These are phyloP conservation scores for Ambrosia trifida DNA, from an alignment of 129 eudicot genomes.

Conservation along the genomic window DNA sequence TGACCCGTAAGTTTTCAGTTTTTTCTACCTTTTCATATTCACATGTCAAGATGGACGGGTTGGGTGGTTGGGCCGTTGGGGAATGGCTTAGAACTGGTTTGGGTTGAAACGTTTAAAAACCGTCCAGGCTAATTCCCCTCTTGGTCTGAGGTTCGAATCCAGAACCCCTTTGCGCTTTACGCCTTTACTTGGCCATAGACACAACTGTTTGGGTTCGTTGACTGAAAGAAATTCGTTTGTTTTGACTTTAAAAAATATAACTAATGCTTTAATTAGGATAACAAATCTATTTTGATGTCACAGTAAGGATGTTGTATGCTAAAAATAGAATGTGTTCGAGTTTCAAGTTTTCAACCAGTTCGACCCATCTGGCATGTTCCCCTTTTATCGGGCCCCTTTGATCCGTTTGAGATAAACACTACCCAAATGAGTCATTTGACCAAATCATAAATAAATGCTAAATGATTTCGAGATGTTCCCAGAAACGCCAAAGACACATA, in stretches of 20 bases:
- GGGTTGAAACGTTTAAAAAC: not conserved
- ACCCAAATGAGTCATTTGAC: not conserved
- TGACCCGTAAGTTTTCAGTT: constrained; percentile 42
- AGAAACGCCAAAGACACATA: constrained; percentile 31
- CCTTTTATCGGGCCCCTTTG: not conserved
- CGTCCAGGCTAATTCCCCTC: no score
- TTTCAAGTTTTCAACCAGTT: not conserved
- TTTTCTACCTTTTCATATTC: constrained; percentile 15
- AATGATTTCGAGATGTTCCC: constrained; percentile 12
- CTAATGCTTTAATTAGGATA: no score
- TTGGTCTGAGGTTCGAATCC: no score
- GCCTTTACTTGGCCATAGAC: not conserved
- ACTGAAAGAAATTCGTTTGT: not conserved
- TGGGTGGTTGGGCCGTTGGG: not conserved
- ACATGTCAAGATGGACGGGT: constrained; percentile 9
- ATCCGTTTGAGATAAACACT: not conserved
- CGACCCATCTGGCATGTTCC: not conserved
- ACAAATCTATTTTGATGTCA: not conserved
- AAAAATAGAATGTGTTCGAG: not conserved
- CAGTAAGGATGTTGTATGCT: not conserved
- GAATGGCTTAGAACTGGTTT: not conserved
- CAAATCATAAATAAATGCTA: constrained; percentile 2
- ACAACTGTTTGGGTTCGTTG: not conserved
- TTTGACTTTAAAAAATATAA: not conserved
- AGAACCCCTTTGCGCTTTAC: no score